Percentiles rank a stretch among this genome's conserved stretches.
phyloP scores from a whole-genome alignment of 73 alveolate species.

The Tetrahymena borealis region DNA sequence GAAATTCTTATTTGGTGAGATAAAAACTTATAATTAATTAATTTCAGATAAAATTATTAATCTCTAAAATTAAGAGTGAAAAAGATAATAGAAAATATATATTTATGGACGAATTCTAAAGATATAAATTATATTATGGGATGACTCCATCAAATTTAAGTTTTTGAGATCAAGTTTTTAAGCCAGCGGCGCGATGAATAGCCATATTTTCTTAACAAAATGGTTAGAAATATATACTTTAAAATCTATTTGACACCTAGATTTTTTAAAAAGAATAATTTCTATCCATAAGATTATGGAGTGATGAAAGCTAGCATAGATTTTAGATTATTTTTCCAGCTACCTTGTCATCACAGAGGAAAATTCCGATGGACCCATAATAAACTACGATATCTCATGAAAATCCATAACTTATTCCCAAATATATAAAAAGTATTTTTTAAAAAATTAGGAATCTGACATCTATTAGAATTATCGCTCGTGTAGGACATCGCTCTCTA shows the following conservation, averaged over 20 bases:
- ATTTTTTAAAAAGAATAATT: background rate
- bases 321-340: background rate
- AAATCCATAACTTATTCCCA: background rate
- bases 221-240: background rate
- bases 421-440: background rate
- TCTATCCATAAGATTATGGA: background rate
- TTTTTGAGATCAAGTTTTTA: background rate
- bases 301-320: background rate
- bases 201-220: background rate
- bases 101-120: background rate
- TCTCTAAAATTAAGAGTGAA: too few relatives aligned
- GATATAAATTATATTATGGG: background rate
- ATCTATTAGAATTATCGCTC: too few relatives aligned
- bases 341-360: background rate
- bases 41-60: too few relatives aligned
- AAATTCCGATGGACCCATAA: background rate
- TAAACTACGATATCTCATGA: background rate
- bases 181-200: background rate
- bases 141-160: background rate
- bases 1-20: too few relatives aligned
- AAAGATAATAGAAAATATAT: background rate
- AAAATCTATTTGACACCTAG: background rate
- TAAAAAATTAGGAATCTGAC: background rate
- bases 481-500: constrained; percentile 3
- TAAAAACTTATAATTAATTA: too few relatives aligned